Percentiles rank a stretch among this genome's conserved stretches.
Evolutionary conservation across 2,329 filamentous ascomycete genomes (phyloP).

Genomic region (Aspergillus piperis): DNA sequence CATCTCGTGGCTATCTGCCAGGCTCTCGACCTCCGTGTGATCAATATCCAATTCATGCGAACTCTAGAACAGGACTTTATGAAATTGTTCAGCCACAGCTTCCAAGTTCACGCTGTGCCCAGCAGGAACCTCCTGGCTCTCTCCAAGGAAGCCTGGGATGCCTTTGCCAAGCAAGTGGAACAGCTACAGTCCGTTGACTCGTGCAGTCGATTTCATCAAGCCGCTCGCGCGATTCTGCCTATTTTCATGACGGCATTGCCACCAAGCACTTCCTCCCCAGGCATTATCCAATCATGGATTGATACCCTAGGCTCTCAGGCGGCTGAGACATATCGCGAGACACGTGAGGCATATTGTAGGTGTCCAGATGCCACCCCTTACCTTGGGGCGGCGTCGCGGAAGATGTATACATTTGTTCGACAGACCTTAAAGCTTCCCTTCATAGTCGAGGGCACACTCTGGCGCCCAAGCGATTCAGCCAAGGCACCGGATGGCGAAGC

Average conservation of each 20-base stretch:
- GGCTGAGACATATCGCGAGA: neutral
- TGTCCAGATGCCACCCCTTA: neutral
- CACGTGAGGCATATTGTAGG: neutral
- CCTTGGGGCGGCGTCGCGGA: neutral
- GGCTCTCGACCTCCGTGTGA: slow-evolving; percentile 5
- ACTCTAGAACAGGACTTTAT: neutral
- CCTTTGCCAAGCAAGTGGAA: neutral
- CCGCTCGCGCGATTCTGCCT: neutral
- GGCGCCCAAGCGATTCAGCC: neutral
- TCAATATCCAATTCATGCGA: neutral
- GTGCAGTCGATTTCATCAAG: neutral
- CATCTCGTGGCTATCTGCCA: slow-evolving; percentile 4
- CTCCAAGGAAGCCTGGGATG: neutral
- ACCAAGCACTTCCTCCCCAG: neutral
- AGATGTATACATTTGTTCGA: neutral
- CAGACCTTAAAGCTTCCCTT: neutral
- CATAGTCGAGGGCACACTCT: neutral
- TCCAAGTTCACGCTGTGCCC: neutral
- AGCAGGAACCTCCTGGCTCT: neutral
- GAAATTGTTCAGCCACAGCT: neutral
- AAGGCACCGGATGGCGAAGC: neutral
- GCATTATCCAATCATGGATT: neutral
- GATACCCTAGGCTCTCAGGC: neutral
- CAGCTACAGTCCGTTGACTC: slow-evolving; percentile 1
- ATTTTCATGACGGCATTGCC: neutral